Evolutionary conservation across 306 rosid species (phyloP).

Genomic region (Argentina anserina): DNA sequence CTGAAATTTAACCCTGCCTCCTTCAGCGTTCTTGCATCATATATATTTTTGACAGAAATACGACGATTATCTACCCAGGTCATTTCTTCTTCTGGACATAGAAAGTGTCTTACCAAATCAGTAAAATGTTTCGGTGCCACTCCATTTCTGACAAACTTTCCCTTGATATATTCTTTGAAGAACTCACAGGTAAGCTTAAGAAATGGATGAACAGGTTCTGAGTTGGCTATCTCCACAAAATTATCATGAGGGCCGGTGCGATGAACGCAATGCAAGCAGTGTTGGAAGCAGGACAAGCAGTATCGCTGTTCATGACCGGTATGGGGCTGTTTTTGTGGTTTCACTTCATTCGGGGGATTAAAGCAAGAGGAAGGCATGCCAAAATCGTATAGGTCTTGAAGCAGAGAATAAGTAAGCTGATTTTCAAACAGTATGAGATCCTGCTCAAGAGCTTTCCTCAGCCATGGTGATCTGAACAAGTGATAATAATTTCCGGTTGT

Average conservation of each 20-base stretch:
- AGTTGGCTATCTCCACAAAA: neutral
- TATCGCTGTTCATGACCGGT: neutral
- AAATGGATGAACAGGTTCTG: neutral
- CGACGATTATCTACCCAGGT: neutral
- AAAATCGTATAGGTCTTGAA: slow-evolving; percentile 21
- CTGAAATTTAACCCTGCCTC: slow-evolving; percentile 4
- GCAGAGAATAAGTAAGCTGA: slow-evolving; percentile 44
- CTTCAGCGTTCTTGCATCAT: neutral
- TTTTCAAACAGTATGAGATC: slow-evolving; percentile 55
- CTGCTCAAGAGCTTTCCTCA: slow-evolving; percentile 24
- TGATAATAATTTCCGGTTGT: slow-evolving; percentile 4
- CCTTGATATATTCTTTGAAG: neutral
- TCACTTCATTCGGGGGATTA: neutral
- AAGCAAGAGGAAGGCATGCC: neutral
- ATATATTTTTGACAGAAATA: neutral
- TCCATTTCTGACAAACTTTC: neutral
- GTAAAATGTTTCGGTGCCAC: slow-evolving; percentile 31
- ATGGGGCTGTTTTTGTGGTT: neutral
- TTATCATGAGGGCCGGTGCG: neutral
- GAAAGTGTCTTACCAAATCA: slow-evolving; percentile 43
- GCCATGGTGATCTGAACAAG: slow-evolving; percentile 43
- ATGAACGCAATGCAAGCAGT: neutral
- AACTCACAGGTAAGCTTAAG: neutral
- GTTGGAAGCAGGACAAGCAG: neutral
- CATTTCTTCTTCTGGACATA: slow-evolving; percentile 17